Evolutionary conservation across 106 monocot genomes (phyloP), one percentile per base, ranked within the genome.

Genomic region (Acorus calamus): DNA sequence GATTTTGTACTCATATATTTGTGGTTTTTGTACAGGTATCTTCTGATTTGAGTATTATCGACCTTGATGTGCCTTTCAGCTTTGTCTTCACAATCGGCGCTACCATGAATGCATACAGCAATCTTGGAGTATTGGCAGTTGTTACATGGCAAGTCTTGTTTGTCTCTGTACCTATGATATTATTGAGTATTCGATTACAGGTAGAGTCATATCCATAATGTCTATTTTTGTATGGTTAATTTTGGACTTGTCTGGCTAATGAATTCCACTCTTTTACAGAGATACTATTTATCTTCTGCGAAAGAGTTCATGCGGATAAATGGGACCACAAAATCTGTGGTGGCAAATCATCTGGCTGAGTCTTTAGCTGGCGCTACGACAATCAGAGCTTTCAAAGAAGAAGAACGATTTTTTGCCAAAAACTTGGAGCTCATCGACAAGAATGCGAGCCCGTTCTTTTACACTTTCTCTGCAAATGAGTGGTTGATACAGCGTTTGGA

Each of bases 281-380:
- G 64, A 9, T 98, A 98, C 76, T 98, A 98, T 66, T 72, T 85
- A 4, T 80, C 87, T 62, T 80, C 88, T 52, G 84, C 87, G 50
- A 98, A 88, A 72, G 85, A 98, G 71, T 81, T 98, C 76, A 98
- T 98, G 96, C 60, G 96, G 66, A 71, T 98, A 42, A 91, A 98
- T 77, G 96, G 96, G 2, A 98, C 96, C 3, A 88, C 96, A 50
- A 98, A 85, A 76, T 98, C 96, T 62, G 14, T 83, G 28, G 70
- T 98, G 28, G 91, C 83, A 49, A 98, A 88, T 63, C 91, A 98
- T 77, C 70, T 98, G 49, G 73, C 91, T 64, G 96, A 98, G 77
- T 91, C 96, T 46, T 43, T 91, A 55, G 53, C 85, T 70, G 94
- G 94, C 59, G 79, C 77, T 42, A 72, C 53, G 8, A 87, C 90